Conservation (phyloP, 2,329 filamentous ascomycete genomes). For the Parastagonospora nodorum region DNA sequence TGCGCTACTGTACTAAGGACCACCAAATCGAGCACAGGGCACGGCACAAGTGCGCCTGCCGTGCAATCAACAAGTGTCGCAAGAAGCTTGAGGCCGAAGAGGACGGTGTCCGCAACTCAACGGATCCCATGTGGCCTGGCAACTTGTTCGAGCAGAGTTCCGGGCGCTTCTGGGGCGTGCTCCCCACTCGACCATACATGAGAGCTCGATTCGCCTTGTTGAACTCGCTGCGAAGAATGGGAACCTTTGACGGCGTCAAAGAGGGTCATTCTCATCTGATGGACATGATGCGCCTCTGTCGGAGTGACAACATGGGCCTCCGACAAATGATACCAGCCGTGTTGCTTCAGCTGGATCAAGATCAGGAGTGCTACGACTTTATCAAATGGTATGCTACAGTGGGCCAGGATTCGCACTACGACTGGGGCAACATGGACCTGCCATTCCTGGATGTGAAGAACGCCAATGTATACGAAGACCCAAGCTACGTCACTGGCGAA, state of each 20-base stretch:
- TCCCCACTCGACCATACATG: not conserved
- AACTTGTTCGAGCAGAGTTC: not conserved
- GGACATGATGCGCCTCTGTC: not conserved
- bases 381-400: slow-evolving; percentile 52
- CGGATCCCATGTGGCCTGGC: not conserved
- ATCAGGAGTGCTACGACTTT: slow-evolving; percentile 41
- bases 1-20: not conserved
- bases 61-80: not conserved
- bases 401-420: slow-evolving; percentile 34
- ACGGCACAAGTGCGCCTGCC: not conserved
- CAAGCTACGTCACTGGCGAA: not conserved
- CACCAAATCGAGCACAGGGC: not conserved
- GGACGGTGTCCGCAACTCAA: not conserved
- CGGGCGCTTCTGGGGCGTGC: not conserved
- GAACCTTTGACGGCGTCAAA: not conserved
- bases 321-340: not conserved
- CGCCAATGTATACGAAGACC: slow-evolving; percentile 51
- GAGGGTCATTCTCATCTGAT: not conserved
- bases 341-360: not conserved
- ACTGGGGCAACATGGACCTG: slow-evolving; percentile 31
- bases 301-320: not conserved
- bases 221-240: not conserved
- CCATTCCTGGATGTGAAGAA: slow-evolving; percentile 42
- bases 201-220: not conserved
- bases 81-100: not conserved